Conservation (phyloP, 1,139 yeast species). For the Yamadazyma siamensis region DNA sequence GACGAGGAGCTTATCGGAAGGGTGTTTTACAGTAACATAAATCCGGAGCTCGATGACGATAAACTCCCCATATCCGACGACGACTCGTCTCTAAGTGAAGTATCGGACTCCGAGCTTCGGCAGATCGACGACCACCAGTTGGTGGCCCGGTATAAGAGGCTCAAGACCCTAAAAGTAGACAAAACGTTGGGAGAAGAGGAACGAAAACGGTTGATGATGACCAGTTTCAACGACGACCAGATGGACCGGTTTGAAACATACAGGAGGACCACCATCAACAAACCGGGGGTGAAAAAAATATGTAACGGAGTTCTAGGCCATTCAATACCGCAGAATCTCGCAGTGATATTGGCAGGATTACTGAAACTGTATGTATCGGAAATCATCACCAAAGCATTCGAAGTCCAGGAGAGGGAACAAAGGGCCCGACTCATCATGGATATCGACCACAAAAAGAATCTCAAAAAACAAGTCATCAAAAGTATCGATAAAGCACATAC, state of each 20-base stretch:
- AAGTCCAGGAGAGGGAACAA: constrained; percentile 55
- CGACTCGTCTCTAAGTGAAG: constrained; percentile 13
- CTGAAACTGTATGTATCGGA: constrained; percentile 89
- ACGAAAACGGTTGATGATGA: constrained; percentile 60
- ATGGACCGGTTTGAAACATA: constrained; percentile 86
- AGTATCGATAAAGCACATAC: constrained; percentile 29
- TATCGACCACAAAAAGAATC: constrained; percentile 34
- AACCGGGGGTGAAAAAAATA: constrained; percentile 74
- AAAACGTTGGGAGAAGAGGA: constrained; percentile 41
- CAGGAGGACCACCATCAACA: constrained; percentile 77
- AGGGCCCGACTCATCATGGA: constrained; percentile 40
- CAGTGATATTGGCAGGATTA: constrained; percentile 80
- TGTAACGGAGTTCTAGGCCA: constrained; percentile 81
- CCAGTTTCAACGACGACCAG: constrained; percentile 76
- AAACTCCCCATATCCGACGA: constrained; percentile 24
- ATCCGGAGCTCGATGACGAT: constrained; percentile 13
- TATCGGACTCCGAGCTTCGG: constrained; percentile 23
- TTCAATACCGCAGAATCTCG: constrained; percentile 77
- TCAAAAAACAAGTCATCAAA: constrained; percentile 26
- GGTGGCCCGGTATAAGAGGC: constrained; percentile 26
- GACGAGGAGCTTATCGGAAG: constrained; percentile 47
- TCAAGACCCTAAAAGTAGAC: constrained; percentile 22
- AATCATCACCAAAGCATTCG: constrained; percentile 76
- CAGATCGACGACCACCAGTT: constrained; percentile 38
- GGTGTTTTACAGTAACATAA: constrained; percentile 35